Evolutionary conservation across 306 rosid species (phyloP), one percentile per base, ranked within the genome.

Genomic region (Begonia fuchsioides): DNA sequence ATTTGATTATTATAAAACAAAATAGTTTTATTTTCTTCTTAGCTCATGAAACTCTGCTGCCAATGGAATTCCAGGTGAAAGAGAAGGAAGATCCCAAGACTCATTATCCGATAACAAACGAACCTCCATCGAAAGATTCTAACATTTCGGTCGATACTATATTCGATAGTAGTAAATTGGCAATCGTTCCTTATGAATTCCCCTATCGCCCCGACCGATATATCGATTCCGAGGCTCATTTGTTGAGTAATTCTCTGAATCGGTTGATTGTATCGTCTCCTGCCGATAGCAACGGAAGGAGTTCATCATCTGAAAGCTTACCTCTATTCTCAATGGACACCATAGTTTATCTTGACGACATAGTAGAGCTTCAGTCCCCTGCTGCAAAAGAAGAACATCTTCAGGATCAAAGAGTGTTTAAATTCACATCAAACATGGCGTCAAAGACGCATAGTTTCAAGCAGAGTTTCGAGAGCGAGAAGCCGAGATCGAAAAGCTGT

Each of bases 381-480:
- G 56, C 40, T 16, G 26, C 52, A 47, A 65, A 58, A 57, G 61
- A 69, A 15, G 72, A 47, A 49, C 52, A 67, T 19, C 53, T 12
- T 53, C 74, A 64, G 26, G 76, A 83, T 54, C 77, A 80, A 66
- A 74, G 76, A 41, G 61, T 74, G 14, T 72, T 79, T 49, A 70
- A 68, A 67, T 81, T 76, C 67, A 76, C 58, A 52, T 38, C 71
- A 43, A 40, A 68, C 50, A 17, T 13, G 44, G 9, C 47, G 1
- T 39, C 75, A 0, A 68, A 26, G 44, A 54, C 43, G 43, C 58
- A 50, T 40, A 69, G 38, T 44, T 4, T 12, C 51, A 55, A 44
- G 40, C 11, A 44, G 52, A 54, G 40, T 17, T 39, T 1, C 26
- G 75, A 63, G 41, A 67, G 63, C 45, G 76, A 78, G 41, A 62